These are phyloP conservation scores for Scheffersomyces insectosa DNA, from an alignment of 1,139 yeast genomes.

Conservation along the genomic window DNA sequence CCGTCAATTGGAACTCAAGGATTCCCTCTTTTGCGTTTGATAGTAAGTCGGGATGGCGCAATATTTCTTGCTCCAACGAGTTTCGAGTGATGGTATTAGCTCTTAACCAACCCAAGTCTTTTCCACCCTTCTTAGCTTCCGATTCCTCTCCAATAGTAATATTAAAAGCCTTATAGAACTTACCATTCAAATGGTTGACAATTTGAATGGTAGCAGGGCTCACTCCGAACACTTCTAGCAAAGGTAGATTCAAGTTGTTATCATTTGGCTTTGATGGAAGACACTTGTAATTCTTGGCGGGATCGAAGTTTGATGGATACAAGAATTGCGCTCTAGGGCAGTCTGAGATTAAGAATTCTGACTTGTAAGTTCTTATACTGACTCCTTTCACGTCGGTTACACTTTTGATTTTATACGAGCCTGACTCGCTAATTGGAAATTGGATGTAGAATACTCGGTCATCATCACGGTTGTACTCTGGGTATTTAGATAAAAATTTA, in stretches of 20 bases:
- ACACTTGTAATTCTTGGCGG: constrained; percentile 53
- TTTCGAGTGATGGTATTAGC: constrained; percentile 32
- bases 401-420: constrained; percentile 65
- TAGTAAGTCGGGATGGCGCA: constrained; percentile 25
- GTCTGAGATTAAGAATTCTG: constrained; percentile 64
- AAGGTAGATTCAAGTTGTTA: constrained; percentile 45
- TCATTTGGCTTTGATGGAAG: constrained; percentile 46
- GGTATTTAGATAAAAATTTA: constrained; percentile 28
- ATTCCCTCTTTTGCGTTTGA: constrained; percentile 49
- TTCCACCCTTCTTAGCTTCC: neutral
- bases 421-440: constrained; percentile 66
- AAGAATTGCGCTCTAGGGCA: constrained; percentile 73
- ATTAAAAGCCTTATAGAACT: constrained; percentile 25
- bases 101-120: constrained; percentile 24
- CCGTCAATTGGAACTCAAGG: constrained; percentile 64
- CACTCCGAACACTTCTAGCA: constrained; percentile 64
- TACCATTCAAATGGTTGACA: constrained; percentile 55
- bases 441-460: constrained; percentile 48
- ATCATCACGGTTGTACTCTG: constrained; percentile 24
- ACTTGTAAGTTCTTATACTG: constrained; percentile 62
- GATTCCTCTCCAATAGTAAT: constrained; percentile 18
- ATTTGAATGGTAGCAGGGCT: constrained; percentile 72
- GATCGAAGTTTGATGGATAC: constrained; percentile 27
- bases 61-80: constrained; percentile 35
- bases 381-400: constrained; percentile 68